A percentile compares a stretch with the other conserved stretches of the same genome.
These are phyloP conservation scores for Scortechinia acanthostroma DNA, from an alignment of 2,329 filamentous ascomycete genomes.

Conservation along the genomic window DNA sequence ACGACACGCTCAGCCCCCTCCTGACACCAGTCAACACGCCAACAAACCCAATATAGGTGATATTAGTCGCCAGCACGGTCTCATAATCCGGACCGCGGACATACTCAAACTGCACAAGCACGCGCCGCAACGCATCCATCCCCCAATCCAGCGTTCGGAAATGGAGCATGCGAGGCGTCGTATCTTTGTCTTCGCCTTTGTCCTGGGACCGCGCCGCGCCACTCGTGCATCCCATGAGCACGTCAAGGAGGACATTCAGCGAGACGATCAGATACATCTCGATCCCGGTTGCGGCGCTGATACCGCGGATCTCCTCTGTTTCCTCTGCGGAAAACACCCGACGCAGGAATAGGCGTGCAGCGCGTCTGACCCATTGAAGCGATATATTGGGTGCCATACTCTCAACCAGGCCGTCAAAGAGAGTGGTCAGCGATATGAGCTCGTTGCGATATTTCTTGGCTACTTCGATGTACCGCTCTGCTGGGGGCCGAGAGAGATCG, in stretches of 20 bases:
- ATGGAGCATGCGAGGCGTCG: slow-evolving; percentile 24
- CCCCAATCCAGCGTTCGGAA: slow-evolving; percentile 41
- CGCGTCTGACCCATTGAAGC: neutral
- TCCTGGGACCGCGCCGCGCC: slow-evolving; percentile 6
- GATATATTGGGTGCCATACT: neutral
- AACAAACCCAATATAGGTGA: slow-evolving; percentile 40
- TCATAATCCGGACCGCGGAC: slow-evolving; percentile 19
- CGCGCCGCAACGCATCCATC: slow-evolving; percentile 37
- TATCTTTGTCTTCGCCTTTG: slow-evolving; percentile 5
- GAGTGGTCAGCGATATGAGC: slow-evolving; percentile 4
- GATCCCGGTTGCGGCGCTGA: slow-evolving; percentile 11
- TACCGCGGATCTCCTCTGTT: neutral
- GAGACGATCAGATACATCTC: slow-evolving; percentile 13
- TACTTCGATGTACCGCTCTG: slow-evolving; percentile 15
- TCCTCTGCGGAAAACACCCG: neutral
- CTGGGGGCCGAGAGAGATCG: slow-evolving; percentile 14
- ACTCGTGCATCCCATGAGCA: neutral
- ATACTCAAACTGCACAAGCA: slow-evolving; percentile 44
- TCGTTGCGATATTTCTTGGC: slow-evolving; percentile 9
- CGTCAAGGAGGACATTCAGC: neutral
- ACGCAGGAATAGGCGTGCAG: neutral
- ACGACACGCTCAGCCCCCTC: slow-evolving; percentile 31
- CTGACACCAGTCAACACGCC: slow-evolving; percentile 38
- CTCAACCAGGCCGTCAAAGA: neutral
- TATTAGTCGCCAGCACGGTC: slow-evolving; percentile 30